These are phyloP conservation scores for Lantana camara DNA, from an alignment of 257 asterid species.

Conservation along the genomic window DNA sequence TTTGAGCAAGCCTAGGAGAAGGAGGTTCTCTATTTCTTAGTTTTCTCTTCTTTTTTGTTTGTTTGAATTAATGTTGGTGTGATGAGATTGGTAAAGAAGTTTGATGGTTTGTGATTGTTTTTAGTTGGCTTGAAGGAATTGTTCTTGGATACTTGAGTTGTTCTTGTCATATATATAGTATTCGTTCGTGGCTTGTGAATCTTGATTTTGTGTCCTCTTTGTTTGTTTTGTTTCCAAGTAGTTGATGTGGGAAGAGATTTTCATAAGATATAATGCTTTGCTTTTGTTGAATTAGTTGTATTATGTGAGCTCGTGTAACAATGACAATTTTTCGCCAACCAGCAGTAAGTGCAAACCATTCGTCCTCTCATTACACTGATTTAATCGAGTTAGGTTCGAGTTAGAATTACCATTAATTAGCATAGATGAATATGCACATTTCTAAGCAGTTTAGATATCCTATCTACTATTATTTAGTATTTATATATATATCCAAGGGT, in stretches of 20 bases:
- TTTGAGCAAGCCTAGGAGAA: conserved; percentile 80
- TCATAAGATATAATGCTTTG: too few species aligned
- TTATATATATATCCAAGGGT: too few species aligned
- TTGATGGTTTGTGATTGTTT: conserved; percentile 31
- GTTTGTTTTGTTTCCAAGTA: neutral
- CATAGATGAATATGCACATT: too few species aligned
- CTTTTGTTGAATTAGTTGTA: neutral
- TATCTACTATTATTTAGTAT: too few species aligned
- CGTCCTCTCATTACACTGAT: too few species aligned
- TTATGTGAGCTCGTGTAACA: too few species aligned
- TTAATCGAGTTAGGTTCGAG: too few species aligned
- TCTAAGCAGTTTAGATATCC: too few species aligned
- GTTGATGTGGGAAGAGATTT: neutral
- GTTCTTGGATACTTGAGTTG: neutral
- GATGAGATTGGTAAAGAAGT: conserved; percentile 39
- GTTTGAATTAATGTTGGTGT: conserved; percentile 12
- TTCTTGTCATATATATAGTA: neutral
- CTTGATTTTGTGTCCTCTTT: neutral
- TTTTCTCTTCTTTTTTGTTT: neutral
- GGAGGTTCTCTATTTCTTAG: conserved; percentile 90
- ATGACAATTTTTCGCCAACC: too few species aligned
- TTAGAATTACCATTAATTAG: too few species aligned
- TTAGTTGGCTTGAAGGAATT: conserved; percentile 5
- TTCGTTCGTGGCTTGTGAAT: neutral
- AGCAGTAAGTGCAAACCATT: too few species aligned